Evolutionary conservation across 2,329 filamentous ascomycete genomes (phyloP), one percentile per base, ranked within the genome.

Genomic region (Xenoacremonium recifei): DNA sequence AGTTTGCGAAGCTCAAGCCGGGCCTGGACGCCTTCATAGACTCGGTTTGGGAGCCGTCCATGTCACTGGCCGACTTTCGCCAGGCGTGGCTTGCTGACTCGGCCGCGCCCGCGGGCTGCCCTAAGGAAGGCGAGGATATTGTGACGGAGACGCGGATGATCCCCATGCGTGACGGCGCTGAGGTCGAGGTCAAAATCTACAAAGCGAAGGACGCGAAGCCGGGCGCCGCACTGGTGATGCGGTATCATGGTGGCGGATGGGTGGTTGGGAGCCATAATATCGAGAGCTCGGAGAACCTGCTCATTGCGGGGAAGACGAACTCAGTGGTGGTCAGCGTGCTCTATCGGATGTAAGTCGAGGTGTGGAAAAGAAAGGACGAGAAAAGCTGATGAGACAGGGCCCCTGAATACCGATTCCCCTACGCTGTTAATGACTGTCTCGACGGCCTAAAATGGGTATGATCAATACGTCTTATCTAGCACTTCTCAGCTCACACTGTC

Each of bases 181-280:
- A 53, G 40, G 41, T 66, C 21, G 65, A 66, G 50, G 41, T 69
- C 41, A 67, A 67, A 50, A 48, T 65, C 6, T 65, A 65, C 42
- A 36, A 15, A 12, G 38, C 45, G 20, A 59, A 57, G 45, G 57
- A 57, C 13, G 58, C 52, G 17, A 50, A 51, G 17, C 37, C 47
- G 1, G 39, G 48, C n/a, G 50, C 55, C 5, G 56, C 58, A 23
- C 45, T 59, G 3, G 50, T 64, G 37, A 52, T 67, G 44, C 53
- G 65, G 25, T 63, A 64, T 46, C 66, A 68, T 38, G 65, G 65
- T n/a, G 64, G 65, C 7, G 65, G 63, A 9, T 63, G 59, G 58
- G 51, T 54, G 2, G 53, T 68, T 9, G 64, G 65, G 16, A 43
- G 55, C 3, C 64, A 67, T 23, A 57, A 57, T 41, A 58, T 58